A percentile compares a stretch with the other conserved stretches of the same genome.
Evolutionary conservation across 768 basidiomycete genomes (phyloP).

Genomic region (Auricularia heimuer): DNA sequence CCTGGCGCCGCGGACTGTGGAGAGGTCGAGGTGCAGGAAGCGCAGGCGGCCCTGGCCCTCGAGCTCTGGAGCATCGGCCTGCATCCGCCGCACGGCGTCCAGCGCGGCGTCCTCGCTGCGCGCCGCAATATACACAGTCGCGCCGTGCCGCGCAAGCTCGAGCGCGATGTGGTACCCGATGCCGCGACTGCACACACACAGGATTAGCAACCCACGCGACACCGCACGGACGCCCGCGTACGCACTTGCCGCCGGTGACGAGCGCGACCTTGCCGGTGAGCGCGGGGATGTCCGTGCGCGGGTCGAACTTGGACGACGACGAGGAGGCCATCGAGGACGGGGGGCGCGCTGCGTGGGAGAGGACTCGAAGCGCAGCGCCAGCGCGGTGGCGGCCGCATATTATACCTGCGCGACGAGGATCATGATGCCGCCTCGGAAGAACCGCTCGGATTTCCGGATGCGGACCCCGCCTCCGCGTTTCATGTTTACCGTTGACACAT

Average conservation of each 20-base stretch:
- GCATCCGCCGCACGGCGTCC: conserved; percentile 33
- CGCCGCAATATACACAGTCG: conserved; percentile 24
- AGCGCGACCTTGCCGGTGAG: conserved; percentile 41
- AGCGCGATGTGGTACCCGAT: conserved; percentile 43
- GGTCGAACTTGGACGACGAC: conserved; percentile 20
- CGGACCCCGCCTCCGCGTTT: too few species aligned
- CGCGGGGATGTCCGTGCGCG: conserved; percentile 33
- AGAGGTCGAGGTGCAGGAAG: background rate
- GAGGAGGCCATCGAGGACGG: conserved; percentile 5
- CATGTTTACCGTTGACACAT: too few species aligned
- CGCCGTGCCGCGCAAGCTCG: conserved; percentile 43
- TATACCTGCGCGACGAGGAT: too few species aligned
- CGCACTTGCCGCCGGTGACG: conserved; percentile 52
- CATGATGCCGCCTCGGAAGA: too few species aligned
- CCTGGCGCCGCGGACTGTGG: background rate
- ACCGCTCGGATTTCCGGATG: too few species aligned
- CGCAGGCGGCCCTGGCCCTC: background rate
- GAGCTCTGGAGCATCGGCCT: background rate
- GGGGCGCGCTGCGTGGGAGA: too few species aligned
- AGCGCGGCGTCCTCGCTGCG: background rate
- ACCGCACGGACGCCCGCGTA: background rate
- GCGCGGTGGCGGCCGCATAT: too few species aligned
- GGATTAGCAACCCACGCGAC: conserved; percentile 15
- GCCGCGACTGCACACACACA: conserved; percentile 26
- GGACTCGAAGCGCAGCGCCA: background rate